phyloP scores from a whole-genome alignment of 2,329 filamentous ascomycete species.

The Thielaviopsis punctulata region DNA sequence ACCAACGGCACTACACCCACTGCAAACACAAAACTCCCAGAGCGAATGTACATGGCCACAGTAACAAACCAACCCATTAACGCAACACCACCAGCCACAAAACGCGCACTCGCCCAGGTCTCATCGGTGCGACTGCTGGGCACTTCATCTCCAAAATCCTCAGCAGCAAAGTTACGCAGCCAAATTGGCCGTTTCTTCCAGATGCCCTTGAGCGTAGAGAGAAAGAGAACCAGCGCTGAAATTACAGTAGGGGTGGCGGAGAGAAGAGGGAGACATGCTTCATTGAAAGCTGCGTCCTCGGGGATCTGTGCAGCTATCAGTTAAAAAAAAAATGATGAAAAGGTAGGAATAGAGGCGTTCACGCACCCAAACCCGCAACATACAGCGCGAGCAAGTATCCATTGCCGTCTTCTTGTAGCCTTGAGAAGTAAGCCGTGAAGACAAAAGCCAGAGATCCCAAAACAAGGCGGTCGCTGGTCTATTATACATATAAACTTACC shows the following conservation, averaged over 20 bases:
- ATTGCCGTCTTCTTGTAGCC: background rate
- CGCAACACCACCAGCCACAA: background rate
- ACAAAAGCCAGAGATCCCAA: background rate
- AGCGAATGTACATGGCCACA: background rate
- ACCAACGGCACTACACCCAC: background rate
- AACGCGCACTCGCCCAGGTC: background rate
- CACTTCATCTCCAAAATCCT: background rate
- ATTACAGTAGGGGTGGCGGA: background rate
- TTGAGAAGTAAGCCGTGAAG: background rate
- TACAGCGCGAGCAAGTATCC: slow-evolving; percentile 1
- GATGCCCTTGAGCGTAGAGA: background rate
- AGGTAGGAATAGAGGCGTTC: too few species aligned
- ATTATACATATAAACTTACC: background rate
- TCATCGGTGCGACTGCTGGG: background rate
- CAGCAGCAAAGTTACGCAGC: slow-evolving; percentile 1
- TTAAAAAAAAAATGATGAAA: background rate
- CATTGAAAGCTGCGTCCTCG: background rate
- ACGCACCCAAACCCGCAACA: background rate
- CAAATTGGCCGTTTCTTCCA: background rate
- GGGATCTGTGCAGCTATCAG: background rate
- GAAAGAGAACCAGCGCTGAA: background rate
- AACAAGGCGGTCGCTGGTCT: background rate
- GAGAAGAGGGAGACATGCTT: slow-evolving; percentile 2
- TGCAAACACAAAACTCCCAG: background rate
- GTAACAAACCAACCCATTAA: background rate